These are phyloP conservation scores for Termitomyces sp. DNA, from an alignment of 768 basidiomycete genomes.

Conservation along the genomic window DNA sequence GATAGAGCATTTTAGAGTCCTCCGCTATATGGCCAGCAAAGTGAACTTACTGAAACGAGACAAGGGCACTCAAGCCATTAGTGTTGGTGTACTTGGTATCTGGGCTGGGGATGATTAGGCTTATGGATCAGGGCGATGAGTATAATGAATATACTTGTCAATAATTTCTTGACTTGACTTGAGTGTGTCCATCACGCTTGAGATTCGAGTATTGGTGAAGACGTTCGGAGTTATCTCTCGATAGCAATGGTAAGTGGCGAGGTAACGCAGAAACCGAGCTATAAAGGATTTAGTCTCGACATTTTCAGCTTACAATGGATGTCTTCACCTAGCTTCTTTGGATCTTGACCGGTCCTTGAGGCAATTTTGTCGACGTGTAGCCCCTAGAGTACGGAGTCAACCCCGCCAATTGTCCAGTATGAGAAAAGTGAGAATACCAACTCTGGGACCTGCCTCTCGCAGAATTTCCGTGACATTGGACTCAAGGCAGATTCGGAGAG, in stretches of 20 bases:
- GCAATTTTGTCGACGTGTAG: not conserved
- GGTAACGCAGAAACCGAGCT: conserved; percentile 23
- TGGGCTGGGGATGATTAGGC: not conserved
- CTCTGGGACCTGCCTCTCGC: conserved; percentile 16
- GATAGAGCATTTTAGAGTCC: not conserved
- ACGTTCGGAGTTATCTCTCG: conserved; percentile 24
- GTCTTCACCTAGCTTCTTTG: not conserved
- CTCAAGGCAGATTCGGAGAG: conserved; percentile 23
- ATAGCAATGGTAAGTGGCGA: conserved; percentile 10
- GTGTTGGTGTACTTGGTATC: conserved; percentile 11
- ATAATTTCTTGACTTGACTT: not conserved
- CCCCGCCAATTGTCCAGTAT: not conserved
- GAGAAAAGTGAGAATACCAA: not conserved
- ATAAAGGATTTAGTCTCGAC: not conserved
- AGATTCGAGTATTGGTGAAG: conserved; percentile 29
- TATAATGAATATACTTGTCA: not conserved
- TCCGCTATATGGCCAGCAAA: not conserved
- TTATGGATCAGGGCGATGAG: not conserved
- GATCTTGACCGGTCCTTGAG: not conserved
- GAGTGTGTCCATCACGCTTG: conserved; percentile 22
- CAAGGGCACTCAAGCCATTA: conserved; percentile 19
- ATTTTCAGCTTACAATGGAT: not conserved
- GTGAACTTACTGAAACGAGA: conserved; percentile 14
- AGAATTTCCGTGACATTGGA: conserved; percentile 34
- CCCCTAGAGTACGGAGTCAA: conserved; percentile 2